Evolutionary conservation across 805 yeast genomes (phyloP).

Genomic region (Yamadazyma akitaensis): DNA sequence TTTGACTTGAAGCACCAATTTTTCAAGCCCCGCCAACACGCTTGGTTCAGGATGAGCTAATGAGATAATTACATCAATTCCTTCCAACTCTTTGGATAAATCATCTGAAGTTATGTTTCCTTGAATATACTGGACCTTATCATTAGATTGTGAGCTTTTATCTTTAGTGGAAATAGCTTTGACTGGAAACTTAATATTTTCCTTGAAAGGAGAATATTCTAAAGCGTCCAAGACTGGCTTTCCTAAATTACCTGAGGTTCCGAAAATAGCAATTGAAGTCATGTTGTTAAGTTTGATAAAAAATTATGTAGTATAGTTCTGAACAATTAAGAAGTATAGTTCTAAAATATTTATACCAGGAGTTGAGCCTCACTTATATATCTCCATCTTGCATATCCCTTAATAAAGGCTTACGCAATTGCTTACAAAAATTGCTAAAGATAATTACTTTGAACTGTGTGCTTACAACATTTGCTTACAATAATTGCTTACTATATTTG

Average conservation of each 20-base stretch:
- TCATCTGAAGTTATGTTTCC: conserved; percentile 23
- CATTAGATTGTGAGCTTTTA: conserved; percentile 23
- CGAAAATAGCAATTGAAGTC: conserved; percentile 48
- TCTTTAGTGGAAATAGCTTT: conserved; percentile 49
- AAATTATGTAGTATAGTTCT: background rate
- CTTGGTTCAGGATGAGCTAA: conserved; percentile 33
- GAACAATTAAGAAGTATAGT: too few species aligned
- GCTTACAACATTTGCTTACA: too few species aligned
- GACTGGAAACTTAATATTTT: conserved; percentile 45
- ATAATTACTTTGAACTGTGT: too few species aligned
- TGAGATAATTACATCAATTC: conserved; percentile 51
- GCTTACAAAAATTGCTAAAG: too few species aligned
- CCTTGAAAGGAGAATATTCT: conserved; percentile 37
- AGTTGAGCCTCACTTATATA: too few species aligned
- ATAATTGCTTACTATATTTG: too few species aligned
- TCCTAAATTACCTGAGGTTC: conserved; percentile 53
- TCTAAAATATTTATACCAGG: too few species aligned
- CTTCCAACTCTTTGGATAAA: conserved; percentile 37
- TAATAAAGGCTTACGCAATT: too few species aligned
- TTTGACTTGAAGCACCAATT: conserved; percentile 35
- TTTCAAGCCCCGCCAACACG: conserved; percentile 33
- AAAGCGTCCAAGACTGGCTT: conserved; percentile 45
- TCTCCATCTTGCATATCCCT: too few species aligned
- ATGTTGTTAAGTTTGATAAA: background rate
- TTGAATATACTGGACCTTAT: conserved; percentile 36